Evolutionary conservation across 768 basidiomycete genomes (phyloP).

Genomic region (Lactifluus volemus): DNA sequence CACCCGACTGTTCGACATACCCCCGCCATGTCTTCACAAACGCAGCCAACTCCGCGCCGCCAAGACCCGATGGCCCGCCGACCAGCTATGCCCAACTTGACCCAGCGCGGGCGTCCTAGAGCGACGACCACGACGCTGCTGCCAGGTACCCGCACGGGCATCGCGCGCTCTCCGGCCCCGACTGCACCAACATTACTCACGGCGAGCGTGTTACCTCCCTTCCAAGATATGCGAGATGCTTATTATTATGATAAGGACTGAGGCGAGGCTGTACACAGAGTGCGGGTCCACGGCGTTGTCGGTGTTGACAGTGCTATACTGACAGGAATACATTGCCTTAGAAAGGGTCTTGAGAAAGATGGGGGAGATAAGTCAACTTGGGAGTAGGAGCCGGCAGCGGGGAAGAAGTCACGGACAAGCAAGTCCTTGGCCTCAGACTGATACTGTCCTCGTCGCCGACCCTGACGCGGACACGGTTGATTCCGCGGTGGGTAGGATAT

Average conservation of each 20-base stretch:
- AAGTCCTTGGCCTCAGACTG: too few relatives aligned
- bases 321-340: too few relatives aligned
- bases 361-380: too few relatives aligned
- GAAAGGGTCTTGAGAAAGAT: too few relatives aligned
- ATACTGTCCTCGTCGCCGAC: too few relatives aligned
- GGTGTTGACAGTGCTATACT: too few relatives aligned
- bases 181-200: slow-evolving; percentile 78
- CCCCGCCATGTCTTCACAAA: slow-evolving; percentile 39
- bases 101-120: slow-evolving; percentile 38
- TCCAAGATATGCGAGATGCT: slow-evolving; percentile 55
- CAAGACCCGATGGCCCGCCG: slow-evolving; percentile 28
- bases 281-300: slow-evolving; percentile 38
- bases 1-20: too few relatives aligned
- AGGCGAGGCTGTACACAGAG: slow-evolving; percentile 54
- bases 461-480: too few relatives aligned
- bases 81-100: slow-evolving; percentile 61
- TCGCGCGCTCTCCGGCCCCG: slow-evolving; percentile 61
- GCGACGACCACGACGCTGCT: too few relatives aligned
- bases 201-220: slow-evolving; percentile 48
- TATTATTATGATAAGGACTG: slow-evolving; percentile 49
- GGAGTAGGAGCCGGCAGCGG: too few relatives aligned
- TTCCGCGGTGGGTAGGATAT: too few relatives aligned
- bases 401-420: too few relatives aligned
- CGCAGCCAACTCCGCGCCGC: slow-evolving; percentile 54
- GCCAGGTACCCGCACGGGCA: slow-evolving; percentile 53